Percentiles rank a stretch among this genome's conserved stretches.
Evolutionary conservation across 495 filamentous ascomycete species (phyloP).

Genomic region (Aspergillus cavernicola): DNA sequence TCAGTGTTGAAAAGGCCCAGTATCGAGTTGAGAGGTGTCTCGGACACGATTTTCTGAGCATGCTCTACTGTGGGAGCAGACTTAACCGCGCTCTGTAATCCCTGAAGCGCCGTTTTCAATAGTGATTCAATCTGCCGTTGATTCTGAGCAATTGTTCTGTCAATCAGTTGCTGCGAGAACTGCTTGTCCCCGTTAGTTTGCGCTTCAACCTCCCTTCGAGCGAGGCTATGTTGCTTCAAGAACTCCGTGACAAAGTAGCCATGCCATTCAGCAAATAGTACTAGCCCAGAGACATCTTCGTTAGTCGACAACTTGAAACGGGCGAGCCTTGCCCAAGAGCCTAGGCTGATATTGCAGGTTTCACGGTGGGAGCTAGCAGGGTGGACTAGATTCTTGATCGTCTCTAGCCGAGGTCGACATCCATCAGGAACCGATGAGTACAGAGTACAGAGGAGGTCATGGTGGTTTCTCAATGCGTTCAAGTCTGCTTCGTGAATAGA

Average conservation of each 20-base stretch:
- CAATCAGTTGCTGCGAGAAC: constrained; percentile 49
- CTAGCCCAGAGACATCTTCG: constrained; percentile 48
- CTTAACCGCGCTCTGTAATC: constrained; percentile 49
- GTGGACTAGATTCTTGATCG: constrained; percentile 75
- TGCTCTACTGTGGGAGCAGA: constrained; percentile 30
- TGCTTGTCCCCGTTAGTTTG: constrained; percentile 41
- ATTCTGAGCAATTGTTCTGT: constrained; percentile 55
- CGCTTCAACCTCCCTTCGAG: constrained; percentile 59
- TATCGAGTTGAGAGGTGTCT: constrained; percentile 36
- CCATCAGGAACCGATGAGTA: constrained; percentile 78
- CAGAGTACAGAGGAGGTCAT: constrained; percentile 84
- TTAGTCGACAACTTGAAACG: constrained; percentile 66
- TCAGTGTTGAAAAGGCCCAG: constrained; percentile 37
- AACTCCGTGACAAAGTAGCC: constrained; percentile 53
- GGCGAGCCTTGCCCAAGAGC: constrained; percentile 75
- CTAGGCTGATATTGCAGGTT: constrained; percentile 78
- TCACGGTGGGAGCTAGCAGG: constrained; percentile 77
- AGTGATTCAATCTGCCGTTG: constrained; percentile 59
- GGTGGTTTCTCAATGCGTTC: constrained; percentile 86
- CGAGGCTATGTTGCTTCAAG: constrained; percentile 55
- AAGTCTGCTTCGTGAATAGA: constrained; percentile 68
- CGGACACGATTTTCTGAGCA: constrained; percentile 32
- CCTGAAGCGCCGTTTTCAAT: constrained; percentile 50
- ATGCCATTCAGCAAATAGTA: constrained; percentile 68
- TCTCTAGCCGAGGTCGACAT: constrained; percentile 63